These are phyloP conservation scores for Hyphochytrium catenoides DNA, from an alignment of 352 stramenopile species.

Conservation along the genomic window DNA sequence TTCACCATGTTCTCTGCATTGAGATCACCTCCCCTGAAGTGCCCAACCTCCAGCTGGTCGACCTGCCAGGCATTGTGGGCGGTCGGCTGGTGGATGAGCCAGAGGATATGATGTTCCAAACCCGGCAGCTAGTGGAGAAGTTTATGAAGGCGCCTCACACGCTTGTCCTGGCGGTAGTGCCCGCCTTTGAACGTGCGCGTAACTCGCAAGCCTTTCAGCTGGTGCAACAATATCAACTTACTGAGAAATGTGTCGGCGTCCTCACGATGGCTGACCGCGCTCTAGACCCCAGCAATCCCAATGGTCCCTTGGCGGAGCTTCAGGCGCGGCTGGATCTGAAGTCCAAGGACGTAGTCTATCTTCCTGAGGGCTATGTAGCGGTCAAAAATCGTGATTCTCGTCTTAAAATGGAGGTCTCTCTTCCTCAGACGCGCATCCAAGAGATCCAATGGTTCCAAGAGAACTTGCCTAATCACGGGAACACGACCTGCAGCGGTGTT, in stretches of 20 bases:
- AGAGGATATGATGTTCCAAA: neutral
- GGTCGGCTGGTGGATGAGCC: neutral
- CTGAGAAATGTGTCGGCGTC: neutral
- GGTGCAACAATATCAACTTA: neutral
- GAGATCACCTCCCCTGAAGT: constrained; percentile 2
- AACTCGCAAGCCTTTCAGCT: constrained; percentile 1
- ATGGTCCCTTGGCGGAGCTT: too few relatives aligned
- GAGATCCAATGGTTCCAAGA: too few relatives aligned
- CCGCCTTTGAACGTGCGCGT: neutral
- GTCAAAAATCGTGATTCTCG: too few relatives aligned
- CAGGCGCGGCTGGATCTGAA: too few relatives aligned
- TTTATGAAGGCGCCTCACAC: neutral
- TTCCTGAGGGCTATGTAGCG: too few relatives aligned
- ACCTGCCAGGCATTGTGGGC: constrained; percentile 6
- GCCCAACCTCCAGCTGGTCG: constrained; percentile 2
- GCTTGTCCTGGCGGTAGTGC: constrained; percentile 5
- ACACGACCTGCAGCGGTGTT: constrained; percentile 2
- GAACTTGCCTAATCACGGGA: too few relatives aligned
- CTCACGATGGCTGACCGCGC: constrained; percentile 3
- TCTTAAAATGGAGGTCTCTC: too few relatives aligned
- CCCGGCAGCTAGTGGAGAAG: neutral
- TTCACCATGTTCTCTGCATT: constrained; percentile 3
- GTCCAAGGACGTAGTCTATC: too few relatives aligned
- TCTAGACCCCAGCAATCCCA: too few relatives aligned
- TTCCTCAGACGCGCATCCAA: too few relatives aligned